phyloP scores from a whole-genome alignment of 495 filamentous ascomycete genomes.

The Pyrenula massariospora region DNA sequence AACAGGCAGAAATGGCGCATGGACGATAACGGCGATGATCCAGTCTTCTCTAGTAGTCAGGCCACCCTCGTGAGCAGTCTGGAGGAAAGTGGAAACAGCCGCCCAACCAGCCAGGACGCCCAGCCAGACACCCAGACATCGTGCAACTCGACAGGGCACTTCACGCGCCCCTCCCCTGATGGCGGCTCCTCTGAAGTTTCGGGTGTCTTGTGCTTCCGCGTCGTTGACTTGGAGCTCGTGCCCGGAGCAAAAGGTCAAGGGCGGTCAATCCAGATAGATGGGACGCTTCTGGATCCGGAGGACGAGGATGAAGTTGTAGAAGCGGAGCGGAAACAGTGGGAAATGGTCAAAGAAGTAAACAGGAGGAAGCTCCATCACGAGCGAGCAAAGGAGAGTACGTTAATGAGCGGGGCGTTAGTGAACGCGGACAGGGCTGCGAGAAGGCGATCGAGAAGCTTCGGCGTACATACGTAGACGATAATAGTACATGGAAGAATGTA shows the following conservation, averaged over 20 bases:
- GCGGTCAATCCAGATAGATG: conserved; percentile 57
- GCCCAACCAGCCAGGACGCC: not conserved
- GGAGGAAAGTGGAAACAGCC: not conserved
- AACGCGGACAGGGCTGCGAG: too few species aligned
- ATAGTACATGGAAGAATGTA: too few species aligned
- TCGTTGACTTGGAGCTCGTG: conserved; percentile 51
- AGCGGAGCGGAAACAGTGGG: conserved; percentile 15
- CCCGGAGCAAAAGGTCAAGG: conserved; percentile 43
- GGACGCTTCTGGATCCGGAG: conserved; percentile 45
- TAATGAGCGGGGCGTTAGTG: not conserved
- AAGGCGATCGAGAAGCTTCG: too few species aligned
- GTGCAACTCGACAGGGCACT: not conserved
- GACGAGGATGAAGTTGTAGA: conserved; percentile 29
- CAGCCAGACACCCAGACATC: not conserved
- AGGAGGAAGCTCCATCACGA: not conserved
- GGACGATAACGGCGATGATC: not conserved
- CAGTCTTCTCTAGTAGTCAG: not conserved
- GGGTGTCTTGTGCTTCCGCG: conserved; percentile 47
- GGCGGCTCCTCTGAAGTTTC: conserved; percentile 23
- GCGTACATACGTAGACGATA: too few species aligned
- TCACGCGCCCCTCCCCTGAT: not conserved
- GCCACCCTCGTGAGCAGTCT: not conserved
- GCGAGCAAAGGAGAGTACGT: not conserved
- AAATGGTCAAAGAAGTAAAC: not conserved
- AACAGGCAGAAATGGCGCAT: not conserved